Base-by-base conservation (phyloP, 1,284 basidiomycete species). In the Cryptococcus maquisensis region DNA sequence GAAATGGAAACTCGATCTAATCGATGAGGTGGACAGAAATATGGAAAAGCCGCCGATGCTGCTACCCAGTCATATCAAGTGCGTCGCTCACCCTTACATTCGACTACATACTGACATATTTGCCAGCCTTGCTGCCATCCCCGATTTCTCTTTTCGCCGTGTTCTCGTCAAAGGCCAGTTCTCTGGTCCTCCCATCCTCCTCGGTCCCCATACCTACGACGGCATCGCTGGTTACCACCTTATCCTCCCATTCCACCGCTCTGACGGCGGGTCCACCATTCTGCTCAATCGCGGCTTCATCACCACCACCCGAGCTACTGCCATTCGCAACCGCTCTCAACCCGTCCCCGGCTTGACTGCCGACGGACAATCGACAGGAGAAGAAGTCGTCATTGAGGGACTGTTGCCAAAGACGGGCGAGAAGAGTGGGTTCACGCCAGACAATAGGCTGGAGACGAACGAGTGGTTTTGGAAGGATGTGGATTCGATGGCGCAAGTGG, bases 391-490 rank as follows among this genome's bases (percentile, higher is more conserved):
- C 13, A 80, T 66, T 65, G 79, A 62, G 81, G 80, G 51, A 79
- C 86, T 76, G 83, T 84, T 42, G 80, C 87, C 69, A 72, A 90
- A 36, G 70, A 84, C 35, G 80, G 87, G 55, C 35, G 63, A 64
- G 56, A 75, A 61, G 58, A 71, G 42, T 61, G 68, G 47, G 4
- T 98, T 96, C 69, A 93, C 91, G 2, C 93, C 94, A 3, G 84
- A 90, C 47, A 99, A 98, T 71, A 81, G 84, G 51, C 87, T 90
- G 0, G 81, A 84, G 42, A 81, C 84, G 59, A 86, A 87, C 20
- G 81, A 85, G 68, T 99, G 95, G 94, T 93, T 90, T 67, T 97
- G 93, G 86, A 84, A 85, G 26, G 90, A 97, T 69, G 81, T 93
- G 2, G 79, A 83, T 16, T 82, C 84, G 32, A 93, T 99, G 84